Conservation (phyloP, 2,329 filamentous ascomycete species). For the Venturia aucupariae region DNA sequence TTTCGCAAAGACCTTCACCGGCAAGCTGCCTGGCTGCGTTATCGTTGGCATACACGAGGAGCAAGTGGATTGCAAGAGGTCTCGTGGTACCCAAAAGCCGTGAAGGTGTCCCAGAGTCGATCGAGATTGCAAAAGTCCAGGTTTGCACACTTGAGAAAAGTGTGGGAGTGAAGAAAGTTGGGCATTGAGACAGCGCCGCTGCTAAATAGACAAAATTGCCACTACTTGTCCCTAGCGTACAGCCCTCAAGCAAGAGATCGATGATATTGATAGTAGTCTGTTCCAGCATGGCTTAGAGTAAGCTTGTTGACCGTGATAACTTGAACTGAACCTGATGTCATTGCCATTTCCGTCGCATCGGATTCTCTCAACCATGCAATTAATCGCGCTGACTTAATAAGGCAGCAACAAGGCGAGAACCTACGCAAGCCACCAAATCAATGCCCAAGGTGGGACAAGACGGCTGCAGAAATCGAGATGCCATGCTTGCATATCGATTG, state of each 20-base stretch:
- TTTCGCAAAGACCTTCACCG: not conserved
- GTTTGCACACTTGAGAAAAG: not conserved
- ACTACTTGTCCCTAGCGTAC: not conserved
- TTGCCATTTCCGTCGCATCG: not conserved
- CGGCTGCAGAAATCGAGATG: constrained; percentile 6
- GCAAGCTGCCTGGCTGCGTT: not conserved
- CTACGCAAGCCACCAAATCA: not conserved
- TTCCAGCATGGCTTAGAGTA: not conserved
- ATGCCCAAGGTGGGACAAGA: not conserved
- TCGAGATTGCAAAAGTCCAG: not conserved
- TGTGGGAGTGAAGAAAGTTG: not conserved
- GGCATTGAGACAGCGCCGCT: not conserved
- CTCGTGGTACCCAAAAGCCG: not conserved
- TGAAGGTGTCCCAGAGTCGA: not conserved
- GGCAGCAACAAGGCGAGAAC: not conserved
- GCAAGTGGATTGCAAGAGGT: not conserved
- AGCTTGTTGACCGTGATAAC: not conserved
- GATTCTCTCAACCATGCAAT: not conserved
- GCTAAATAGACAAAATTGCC: not conserved
- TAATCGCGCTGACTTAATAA: not conserved
- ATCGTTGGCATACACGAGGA: not conserved
- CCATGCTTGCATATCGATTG: not conserved
- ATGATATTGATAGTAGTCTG: not conserved
- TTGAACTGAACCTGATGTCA: not conserved
- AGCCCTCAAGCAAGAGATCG: not conserved